Conservation (phyloP, 441 rosid species). For the Adansonia rubrostipa region DNA sequence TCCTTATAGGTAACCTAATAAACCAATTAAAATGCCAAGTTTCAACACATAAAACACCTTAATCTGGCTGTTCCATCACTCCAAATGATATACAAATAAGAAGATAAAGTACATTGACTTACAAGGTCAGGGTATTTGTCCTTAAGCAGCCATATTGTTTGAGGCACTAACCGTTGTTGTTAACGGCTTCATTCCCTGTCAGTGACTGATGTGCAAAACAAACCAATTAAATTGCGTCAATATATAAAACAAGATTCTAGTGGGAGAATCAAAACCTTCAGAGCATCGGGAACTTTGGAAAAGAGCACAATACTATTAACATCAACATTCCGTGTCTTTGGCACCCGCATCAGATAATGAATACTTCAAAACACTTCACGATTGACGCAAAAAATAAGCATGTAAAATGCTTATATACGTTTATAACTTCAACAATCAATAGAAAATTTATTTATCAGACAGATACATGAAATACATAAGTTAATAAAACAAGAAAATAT, state of each 20-base stretch:
- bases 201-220: constrained; percentile 55
- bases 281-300: constrained; percentile 95
- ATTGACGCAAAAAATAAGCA: constrained; percentile 9
- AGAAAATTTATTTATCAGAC: neutral
- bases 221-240: constrained; percentile 23
- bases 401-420: neutral
- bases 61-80: constrained; percentile 9
- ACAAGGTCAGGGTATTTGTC: constrained; percentile 94
- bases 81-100: constrained; percentile 12
- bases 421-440: neutral
- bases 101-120: constrained; percentile 37
- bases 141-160: constrained; percentile 84
- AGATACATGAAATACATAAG: neutral
- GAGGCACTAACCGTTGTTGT: constrained; percentile 86
- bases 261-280: constrained; percentile 65
- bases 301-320: constrained; percentile 83
- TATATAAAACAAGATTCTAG: constrained; percentile 7
- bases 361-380: neutral
- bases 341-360: constrained; percentile 57
- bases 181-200: constrained; percentile 90
- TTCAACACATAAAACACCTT: constrained; percentile 17
- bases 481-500: neutral
- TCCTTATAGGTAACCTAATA: constrained; percentile 84
- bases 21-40: constrained; percentile 9
- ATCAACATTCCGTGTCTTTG: constrained; percentile 91